Conservation (phyloP, 306 rosid genomes). For the Geum urbanum region DNA sequence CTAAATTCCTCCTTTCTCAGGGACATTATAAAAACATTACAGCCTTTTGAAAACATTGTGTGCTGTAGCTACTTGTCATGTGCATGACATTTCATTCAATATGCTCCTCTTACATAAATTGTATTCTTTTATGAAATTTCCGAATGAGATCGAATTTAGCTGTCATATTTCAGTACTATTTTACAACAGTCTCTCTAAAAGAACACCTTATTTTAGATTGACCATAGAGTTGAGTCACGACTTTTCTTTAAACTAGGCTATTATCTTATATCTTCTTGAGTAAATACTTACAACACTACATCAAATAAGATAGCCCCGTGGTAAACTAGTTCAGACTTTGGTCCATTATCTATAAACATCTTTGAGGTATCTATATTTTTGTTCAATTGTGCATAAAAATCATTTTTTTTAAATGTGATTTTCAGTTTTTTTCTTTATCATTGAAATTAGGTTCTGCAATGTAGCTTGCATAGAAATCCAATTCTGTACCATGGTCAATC, state of each 20-base stretch:
- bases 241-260: constrained; percentile 1
- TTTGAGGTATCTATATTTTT: background rate
- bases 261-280: background rate
- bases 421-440: too few species aligned
- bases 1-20: background rate
- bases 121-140: too few species aligned
- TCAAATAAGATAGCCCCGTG: background rate
- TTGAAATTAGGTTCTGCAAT: background rate
- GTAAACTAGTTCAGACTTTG: constrained; percentile 6
- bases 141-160: too few species aligned
- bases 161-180: background rate
- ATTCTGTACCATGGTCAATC: too few species aligned
- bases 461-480: too few species aligned
- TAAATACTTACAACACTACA: background rate
- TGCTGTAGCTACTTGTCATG: background rate
- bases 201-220: background rate
- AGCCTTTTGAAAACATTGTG: background rate
- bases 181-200: background rate
- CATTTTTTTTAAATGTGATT: too few species aligned
- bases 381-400: too few species aligned
- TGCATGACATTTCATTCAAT: background rate
- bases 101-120: too few species aligned
- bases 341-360: constrained; percentile 1
- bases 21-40: too few species aligned
- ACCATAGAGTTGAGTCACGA: background rate